A percentile compares a stretch with the other conserved stretches of the same genome.
phyloP scores from a whole-genome alignment of 1,284 basidiomycete species.

The Singerocomus inundabilis region DNA sequence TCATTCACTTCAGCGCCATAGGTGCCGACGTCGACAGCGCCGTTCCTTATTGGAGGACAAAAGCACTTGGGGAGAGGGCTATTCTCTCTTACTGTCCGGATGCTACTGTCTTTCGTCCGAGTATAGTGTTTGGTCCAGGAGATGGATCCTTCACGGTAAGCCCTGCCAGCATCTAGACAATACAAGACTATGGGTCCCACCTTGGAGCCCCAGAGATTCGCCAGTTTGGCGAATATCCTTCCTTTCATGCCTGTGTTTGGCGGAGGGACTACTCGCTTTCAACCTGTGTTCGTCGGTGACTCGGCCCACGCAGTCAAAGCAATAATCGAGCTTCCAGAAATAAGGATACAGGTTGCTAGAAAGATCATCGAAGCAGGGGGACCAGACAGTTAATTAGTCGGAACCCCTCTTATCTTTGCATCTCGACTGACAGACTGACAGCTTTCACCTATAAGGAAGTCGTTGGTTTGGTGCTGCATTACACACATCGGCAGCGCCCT shows the following conservation, averaged over 20 bases:
- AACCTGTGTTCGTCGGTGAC: conserved; percentile 69
- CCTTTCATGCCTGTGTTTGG: conserved; percentile 73
- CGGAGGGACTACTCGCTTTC: conserved; percentile 63
- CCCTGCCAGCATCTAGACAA: background rate
- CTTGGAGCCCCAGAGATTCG: conserved; percentile 49
- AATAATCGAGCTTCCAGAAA: conserved; percentile 47
- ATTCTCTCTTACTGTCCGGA: conserved; percentile 47
- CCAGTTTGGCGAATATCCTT: conserved; percentile 52
- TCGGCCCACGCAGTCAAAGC: conserved; percentile 60
- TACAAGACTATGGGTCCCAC: background rate
- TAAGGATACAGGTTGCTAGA: conserved; percentile 44
- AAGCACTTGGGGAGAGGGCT: conserved; percentile 59
- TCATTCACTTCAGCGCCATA: conserved; percentile 63
- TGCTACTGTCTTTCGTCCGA: conserved; percentile 65
- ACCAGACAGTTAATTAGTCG: conserved; percentile 50
- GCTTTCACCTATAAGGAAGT: conserved; percentile 65
- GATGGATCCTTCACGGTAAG: conserved; percentile 69
- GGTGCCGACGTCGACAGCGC: conserved; percentile 50
- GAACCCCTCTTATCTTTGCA: background rate
- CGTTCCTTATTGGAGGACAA: conserved; percentile 58
- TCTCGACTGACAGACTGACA: conserved; percentile 25
- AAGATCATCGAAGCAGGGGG: conserved; percentile 69
- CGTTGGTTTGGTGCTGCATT: conserved; percentile 58
- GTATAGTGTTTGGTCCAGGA: conserved; percentile 69
- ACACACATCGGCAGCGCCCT: conserved; percentile 50